Percentiles rank a stretch among this genome's conserved stretches.
These are phyloP conservation scores for Lactarius quietus DNA, from an alignment of 768 basidiomycete species.

Conservation along the genomic window DNA sequence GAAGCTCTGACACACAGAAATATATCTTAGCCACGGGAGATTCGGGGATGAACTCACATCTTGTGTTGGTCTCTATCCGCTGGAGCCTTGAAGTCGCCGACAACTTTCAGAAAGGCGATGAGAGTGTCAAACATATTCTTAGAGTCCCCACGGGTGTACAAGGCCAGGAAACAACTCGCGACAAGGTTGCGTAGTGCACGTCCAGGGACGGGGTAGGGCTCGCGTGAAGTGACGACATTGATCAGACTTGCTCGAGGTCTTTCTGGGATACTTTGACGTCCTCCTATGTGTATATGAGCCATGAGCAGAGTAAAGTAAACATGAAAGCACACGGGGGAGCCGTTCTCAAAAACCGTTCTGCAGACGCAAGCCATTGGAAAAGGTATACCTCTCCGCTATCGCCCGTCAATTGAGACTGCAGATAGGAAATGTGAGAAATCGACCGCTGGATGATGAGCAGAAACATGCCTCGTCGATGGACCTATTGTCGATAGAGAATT, in stretches of 20 bases:
- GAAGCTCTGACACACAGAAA: constrained; percentile 55
- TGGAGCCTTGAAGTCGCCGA: constrained; percentile 61
- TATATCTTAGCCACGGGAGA: neutral
- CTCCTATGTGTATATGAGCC: constrained; percentile 41
- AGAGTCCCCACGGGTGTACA: constrained; percentile 81
- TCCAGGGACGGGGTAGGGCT: constrained; percentile 78
- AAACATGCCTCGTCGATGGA: constrained; percentile 24
- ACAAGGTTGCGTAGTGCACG: constrained; percentile 79
- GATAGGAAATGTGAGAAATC: neutral
- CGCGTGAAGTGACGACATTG: constrained; percentile 61
- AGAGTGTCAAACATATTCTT: constrained; percentile 84
- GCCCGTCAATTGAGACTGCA: constrained; percentile 59
- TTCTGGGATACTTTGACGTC: constrained; percentile 62
- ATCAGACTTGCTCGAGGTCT: constrained; percentile 60
- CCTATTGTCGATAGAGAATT: constrained; percentile 23
- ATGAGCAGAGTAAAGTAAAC: neutral
- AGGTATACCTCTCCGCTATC: constrained; percentile 82
- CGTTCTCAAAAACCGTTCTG: constrained; percentile 54
- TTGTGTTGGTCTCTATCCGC: constrained; percentile 58
- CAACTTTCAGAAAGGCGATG: constrained; percentile 70
- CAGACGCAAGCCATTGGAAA: constrained; percentile 75
- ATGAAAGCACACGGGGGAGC: constrained; percentile 47
- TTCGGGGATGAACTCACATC: constrained; percentile 48
- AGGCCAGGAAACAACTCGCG: constrained; percentile 65
- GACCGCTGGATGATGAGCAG: neutral